Percentiles rank a stretch among this genome's conserved stretches.
Conservation (phyloP, 192 early-diverging fungal species). For the Dispira simplex region DNA sequence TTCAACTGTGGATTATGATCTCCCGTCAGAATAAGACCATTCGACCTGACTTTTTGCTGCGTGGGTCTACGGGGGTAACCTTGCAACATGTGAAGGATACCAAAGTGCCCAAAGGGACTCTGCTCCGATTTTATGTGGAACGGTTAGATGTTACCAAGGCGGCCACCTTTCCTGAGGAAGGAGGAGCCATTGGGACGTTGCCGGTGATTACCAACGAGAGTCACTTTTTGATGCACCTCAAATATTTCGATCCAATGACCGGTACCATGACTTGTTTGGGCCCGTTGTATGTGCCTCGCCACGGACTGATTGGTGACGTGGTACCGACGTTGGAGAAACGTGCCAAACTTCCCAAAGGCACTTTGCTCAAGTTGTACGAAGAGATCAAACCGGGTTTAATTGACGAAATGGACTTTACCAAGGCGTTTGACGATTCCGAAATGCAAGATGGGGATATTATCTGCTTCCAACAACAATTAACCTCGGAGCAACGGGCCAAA, state of each 20-base stretch:
- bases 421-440: conserved; percentile 58
- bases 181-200: neutral
- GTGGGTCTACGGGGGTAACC: conserved; percentile 13
- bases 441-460: conserved; percentile 93
- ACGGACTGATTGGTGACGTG: conserved; percentile 41
- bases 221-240: conserved; percentile 61
- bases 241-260: conserved; percentile 58
- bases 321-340: conserved; percentile 34
- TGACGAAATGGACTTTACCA: conserved; percentile 46
- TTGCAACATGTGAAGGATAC: conserved; percentile 21
- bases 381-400: conserved; percentile 94
- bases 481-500: conserved; percentile 11
- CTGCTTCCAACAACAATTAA: conserved; percentile 50
- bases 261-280: conserved; percentile 43
- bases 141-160: conserved; percentile 12
- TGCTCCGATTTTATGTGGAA: conserved; percentile 36
- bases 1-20: conserved; percentile 77
- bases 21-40: conserved; percentile 85
- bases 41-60: conserved; percentile 21
- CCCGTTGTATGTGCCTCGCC: conserved; percentile 29
- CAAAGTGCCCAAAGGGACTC: conserved; percentile 19
- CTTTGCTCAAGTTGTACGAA: conserved; percentile 51
- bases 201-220: too few species aligned
- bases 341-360: conserved; percentile 34
- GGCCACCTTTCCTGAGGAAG: conserved; percentile 12